Conservation (phyloP, 1,284 basidiomycete species). For the Malassezia equina region DNA sequence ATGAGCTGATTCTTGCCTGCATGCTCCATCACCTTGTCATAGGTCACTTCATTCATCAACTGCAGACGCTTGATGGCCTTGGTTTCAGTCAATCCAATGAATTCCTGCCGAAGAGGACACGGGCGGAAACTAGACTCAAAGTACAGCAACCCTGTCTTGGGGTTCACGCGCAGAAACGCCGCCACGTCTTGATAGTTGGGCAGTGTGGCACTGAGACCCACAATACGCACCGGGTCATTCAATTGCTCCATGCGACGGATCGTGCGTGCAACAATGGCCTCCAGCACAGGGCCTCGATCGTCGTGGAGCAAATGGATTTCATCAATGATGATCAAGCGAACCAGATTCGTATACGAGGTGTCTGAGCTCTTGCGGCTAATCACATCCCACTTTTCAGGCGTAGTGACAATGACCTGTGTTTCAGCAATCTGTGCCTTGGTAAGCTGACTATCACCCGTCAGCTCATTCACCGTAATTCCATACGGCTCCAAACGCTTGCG, state of each 20-base stretch:
- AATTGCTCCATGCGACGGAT: slow-evolving; percentile 80
- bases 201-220: slow-evolving; percentile 89
- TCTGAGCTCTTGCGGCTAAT: slow-evolving; percentile 97
- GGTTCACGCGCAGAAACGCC: slow-evolving; percentile 88
- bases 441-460: slow-evolving; percentile 95
- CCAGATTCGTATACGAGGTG: slow-evolving; percentile 91
- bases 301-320: slow-evolving; percentile 97
- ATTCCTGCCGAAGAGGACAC: slow-evolving; percentile 89
- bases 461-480: slow-evolving; percentile 80
- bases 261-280: slow-evolving; percentile 80
- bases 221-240: slow-evolving; percentile 75
- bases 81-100: slow-evolving; percentile 96
- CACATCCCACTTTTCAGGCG: slow-evolving; percentile 94
- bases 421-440: slow-evolving; percentile 95
- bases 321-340: slow-evolving; percentile 91
- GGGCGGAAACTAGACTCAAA: slow-evolving; percentile 86
- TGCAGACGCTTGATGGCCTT: slow-evolving; percentile 98
- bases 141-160: slow-evolving; percentile 85
- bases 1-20: slow-evolving; percentile 51
- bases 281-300: slow-evolving; percentile 93
- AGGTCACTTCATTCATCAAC: slow-evolving; percentile 97
- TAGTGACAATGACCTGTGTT: slow-evolving; percentile 97
- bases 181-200: slow-evolving; percentile 99
- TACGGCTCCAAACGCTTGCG: slow-evolving; percentile 66
- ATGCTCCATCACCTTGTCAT: slow-evolving; percentile 63